Evolutionary conservation across 345 rosid species (phyloP), one percentile per base, ranked within the genome.

Genomic region (Toxicodendron radicans): DNA sequence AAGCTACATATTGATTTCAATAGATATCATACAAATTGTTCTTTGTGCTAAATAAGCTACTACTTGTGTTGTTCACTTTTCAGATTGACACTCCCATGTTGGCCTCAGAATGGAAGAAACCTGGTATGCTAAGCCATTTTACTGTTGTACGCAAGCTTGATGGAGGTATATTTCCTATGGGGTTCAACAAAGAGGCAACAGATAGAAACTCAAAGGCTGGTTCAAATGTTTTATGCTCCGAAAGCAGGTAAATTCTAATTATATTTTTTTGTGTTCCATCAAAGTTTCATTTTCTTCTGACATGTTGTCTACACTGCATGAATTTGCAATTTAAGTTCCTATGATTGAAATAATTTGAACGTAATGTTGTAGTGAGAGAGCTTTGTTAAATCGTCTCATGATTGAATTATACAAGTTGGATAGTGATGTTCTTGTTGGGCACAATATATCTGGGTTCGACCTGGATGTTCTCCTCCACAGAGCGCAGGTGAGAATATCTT

Each of bases 381-480:
- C 99, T 78, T 80, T 95, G 77, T 70, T 95, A 78, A 95, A 87
- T 79, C 87, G 99, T 66, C 76, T 95, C 83, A 90, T 95, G 97
- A 83, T 87, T 75, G 94, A 89, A 76, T 85, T 95, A 74, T 75
- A 87, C 88, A 90, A 91, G 81, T 72, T 95, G 87, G 99, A 95
- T 73, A 91, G 90, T 38, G 99, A 95, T 86, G 87, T 95, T 88
- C 93, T 95, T 68, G 90, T 93, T 65, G 99, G 99, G 35, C 99
- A 95, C 83, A 95, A 95, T 77, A 83, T 93, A 86, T 95, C 99
- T 80, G 96, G 99, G 64, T 95, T 91, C 89, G 99, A 95, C 83
- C 85, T 95, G 80, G 96, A 93, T 81, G 93, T 95, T 78, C 94
- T 95, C 77, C 93, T 95, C 48, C 94, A 93, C 66, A 89, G 99